phyloP scores from a whole-genome alignment of 2,329 filamentous ascomycete species.

The Thielaviopsis ethacetica region DNA sequence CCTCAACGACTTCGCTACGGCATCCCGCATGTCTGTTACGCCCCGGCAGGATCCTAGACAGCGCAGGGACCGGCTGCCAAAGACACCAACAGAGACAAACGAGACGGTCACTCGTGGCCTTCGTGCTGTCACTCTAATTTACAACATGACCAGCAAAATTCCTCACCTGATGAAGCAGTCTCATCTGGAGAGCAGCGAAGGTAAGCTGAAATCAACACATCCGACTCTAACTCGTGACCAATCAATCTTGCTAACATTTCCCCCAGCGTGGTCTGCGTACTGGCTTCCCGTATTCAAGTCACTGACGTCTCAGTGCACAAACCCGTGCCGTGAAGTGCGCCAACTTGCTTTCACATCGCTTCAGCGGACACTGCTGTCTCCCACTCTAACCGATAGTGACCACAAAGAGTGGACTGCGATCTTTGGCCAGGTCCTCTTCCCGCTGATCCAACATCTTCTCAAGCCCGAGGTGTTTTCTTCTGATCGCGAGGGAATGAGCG shows the following conservation, averaged over 20 bases:
- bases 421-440: slow-evolving; percentile 86
- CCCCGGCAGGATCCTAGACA: slow-evolving; percentile 2
- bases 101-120: slow-evolving; percentile 39
- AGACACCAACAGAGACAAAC: background rate
- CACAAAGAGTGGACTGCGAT: slow-evolving; percentile 91
- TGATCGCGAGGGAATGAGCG: slow-evolving; percentile 84
- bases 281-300: slow-evolving; percentile 92
- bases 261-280: slow-evolving; percentile 85
- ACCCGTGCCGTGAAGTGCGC: slow-evolving; percentile 83
- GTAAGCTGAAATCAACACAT: slow-evolving; percentile 26
- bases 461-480: slow-evolving; percentile 91
- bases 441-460: slow-evolving; percentile 68
- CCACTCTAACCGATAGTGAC: slow-evolving; percentile 65
- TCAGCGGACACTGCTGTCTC: slow-evolving; percentile 71
- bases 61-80: background rate
- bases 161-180: slow-evolving; percentile 82
- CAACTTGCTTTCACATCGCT: slow-evolving; percentile 75
- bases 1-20: slow-evolving; percentile 77
- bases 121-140: slow-evolving; percentile 67
- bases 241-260: background rate
- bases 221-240: slow-evolving; percentile 16
- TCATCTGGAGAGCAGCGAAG: slow-evolving; percentile 74
- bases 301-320: slow-evolving; percentile 77
- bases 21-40: slow-evolving; percentile 17
- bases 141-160: slow-evolving; percentile 65